Percentiles rank a stretch among this genome's conserved stretches.
Conservation (phyloP, 768 basidiomycete species). For the Kwoniella sp. region DNA sequence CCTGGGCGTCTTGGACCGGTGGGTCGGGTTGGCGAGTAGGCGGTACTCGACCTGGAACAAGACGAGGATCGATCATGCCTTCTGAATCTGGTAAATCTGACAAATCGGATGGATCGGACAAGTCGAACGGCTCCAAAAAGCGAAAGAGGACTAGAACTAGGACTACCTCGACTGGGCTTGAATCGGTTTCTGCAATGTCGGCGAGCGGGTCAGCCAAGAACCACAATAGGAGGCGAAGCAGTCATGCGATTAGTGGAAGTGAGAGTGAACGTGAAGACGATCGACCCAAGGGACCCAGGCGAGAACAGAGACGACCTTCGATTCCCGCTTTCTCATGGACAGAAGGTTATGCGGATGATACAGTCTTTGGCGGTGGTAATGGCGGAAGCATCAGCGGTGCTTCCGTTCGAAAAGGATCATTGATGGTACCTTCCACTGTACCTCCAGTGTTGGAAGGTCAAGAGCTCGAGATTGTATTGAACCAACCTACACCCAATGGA, state of each 20-base stretch:
- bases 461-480: constrained; percentile 23
- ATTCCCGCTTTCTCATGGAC: constrained; percentile 38
- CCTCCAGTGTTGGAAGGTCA: constrained; percentile 10
- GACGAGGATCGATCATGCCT: constrained; percentile 26
- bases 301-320: constrained; percentile 2
- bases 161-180: background rate
- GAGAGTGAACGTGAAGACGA: constrained; percentile 16
- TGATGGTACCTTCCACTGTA: constrained; percentile 6
- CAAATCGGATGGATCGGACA: constrained; percentile 1
- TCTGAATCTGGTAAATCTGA: constrained; percentile 16
- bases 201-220: background rate
- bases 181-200: constrained; percentile 4
- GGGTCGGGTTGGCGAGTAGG: constrained; percentile 1
- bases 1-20: constrained; percentile 38
- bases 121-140: background rate
- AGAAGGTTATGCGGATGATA: constrained; percentile 30
- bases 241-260: constrained; percentile 6
- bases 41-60: constrained; percentile 21
- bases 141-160: background rate
- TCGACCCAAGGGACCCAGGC: background rate
- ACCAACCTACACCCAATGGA: constrained; percentile 17
- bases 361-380: constrained; percentile 5
- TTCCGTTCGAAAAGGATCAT: constrained; percentile 5
- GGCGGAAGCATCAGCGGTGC: constrained; percentile 8
- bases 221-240: constrained; percentile 11